phyloP scores from a whole-genome alignment of 2,329 filamentous ascomycete species.

The Rasamsonia emersonii region DNA sequence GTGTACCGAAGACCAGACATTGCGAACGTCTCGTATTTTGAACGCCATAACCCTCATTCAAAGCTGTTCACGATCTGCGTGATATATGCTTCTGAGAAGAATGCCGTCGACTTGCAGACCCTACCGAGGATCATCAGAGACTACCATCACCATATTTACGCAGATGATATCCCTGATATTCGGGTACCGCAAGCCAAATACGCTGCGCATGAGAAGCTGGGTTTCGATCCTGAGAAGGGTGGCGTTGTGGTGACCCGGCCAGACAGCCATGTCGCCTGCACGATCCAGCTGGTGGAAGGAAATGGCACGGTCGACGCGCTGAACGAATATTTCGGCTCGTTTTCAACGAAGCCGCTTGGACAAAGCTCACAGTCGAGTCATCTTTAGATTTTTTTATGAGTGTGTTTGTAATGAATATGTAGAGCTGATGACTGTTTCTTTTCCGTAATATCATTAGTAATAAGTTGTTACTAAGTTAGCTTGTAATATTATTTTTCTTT shows the following conservation, averaged over 20 bases:
- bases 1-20: slow-evolving; percentile 56
- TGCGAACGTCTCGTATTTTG: slow-evolving; percentile 60
- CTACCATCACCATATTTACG: slow-evolving; percentile 76
- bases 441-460: not conserved
- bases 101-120: slow-evolving; percentile 64
- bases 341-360: slow-evolving; percentile 51
- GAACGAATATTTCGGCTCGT: slow-evolving; percentile 71
- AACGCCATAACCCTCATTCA: slow-evolving; percentile 77
- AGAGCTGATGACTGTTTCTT: not conserved
- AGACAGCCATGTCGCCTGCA: slow-evolving; percentile 77
- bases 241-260: slow-evolving; percentile 77
- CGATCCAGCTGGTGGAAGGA: slow-evolving; percentile 65
- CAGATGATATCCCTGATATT: slow-evolving; percentile 70
- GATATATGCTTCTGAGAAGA: slow-evolving; percentile 60
- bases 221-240: slow-evolving; percentile 62
- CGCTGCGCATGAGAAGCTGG: slow-evolving; percentile 80
- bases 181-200: slow-evolving; percentile 61
- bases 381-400: slow-evolving; percentile 21
- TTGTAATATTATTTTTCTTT: too few species aligned
- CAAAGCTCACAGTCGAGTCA: slow-evolving; percentile 27
- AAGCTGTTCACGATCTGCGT: slow-evolving; percentile 72
- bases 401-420: too few species aligned
- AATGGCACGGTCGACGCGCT: slow-evolving; percentile 70
- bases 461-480: too few species aligned
- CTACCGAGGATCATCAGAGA: slow-evolving; percentile 62